Percentiles rank a stretch among this genome's conserved stretches.
phyloP scores from a whole-genome alignment of 2,329 filamentous ascomycete genomes.

The Arachnopeziza araneosa region DNA sequence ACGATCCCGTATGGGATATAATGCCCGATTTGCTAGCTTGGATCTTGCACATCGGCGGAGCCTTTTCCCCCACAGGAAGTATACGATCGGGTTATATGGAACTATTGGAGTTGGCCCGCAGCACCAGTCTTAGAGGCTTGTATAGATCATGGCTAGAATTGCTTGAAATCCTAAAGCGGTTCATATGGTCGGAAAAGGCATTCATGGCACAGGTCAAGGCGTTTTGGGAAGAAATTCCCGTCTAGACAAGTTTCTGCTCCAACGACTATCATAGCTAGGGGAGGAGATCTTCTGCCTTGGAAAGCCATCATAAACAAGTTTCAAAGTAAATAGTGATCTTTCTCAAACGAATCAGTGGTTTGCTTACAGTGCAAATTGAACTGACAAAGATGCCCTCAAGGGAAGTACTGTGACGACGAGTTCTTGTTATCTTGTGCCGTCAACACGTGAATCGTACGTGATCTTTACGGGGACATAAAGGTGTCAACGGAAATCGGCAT shows the following conservation, averaged over 20 bases:
- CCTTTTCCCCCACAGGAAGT: conserved; percentile 31
- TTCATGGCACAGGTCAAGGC: conserved; percentile 28
- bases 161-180: conserved; percentile 29
- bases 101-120: conserved; percentile 22
- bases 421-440: too few relatives aligned
- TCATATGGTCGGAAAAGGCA: conserved; percentile 37
- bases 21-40: conserved; percentile 32
- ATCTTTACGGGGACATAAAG: too few relatives aligned
- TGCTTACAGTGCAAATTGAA: too few relatives aligned
- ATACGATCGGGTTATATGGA: conserved; percentile 28
- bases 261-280: too few relatives aligned
- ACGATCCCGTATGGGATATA: conserved; percentile 31
- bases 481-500: too few relatives aligned
- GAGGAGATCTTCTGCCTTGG: too few relatives aligned
- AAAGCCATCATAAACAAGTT: too few relatives aligned
- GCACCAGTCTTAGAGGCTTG: conserved; percentile 12
- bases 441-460: too few relatives aligned
- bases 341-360: too few relatives aligned
- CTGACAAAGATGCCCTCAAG: too few relatives aligned
- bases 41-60: conserved; percentile 35
- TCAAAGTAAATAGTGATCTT: too few relatives aligned
- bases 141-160: conserved; percentile 32
- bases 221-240: conserved; percentile 31
- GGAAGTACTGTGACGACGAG: too few relatives aligned
- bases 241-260: not conserved